These are phyloP conservation scores for maize (Zea mays) DNA, from an alignment of 176 grass and related monocot species.

Conservation along the genomic window DNA sequence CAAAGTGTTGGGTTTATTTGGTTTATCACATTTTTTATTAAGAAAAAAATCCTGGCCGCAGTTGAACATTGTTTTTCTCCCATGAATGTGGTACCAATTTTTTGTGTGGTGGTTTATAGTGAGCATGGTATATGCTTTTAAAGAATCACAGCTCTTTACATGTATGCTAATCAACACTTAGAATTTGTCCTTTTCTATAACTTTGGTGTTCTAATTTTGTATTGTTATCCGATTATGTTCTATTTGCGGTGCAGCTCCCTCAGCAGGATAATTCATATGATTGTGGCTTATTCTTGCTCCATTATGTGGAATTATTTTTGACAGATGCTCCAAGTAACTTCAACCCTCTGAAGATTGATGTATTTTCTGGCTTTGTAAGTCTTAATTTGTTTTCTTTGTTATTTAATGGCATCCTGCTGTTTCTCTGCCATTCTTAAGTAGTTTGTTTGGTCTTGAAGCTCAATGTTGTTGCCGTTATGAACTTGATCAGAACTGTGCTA, in stretches of 20 bases:
- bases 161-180: not conserved
- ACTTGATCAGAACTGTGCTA: not conserved
- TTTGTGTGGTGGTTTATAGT: constrained; percentile 16
- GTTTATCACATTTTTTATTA: not conserved
- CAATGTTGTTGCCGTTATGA: constrained; percentile 10
- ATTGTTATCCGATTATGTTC: constrained; percentile 30
- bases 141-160: not conserved
- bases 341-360: constrained; percentile 67
- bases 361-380: constrained; percentile 81
- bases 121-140: constrained; percentile 9
- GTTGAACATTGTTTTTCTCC: not conserved
- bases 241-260: constrained; percentile 64
- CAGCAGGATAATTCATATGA: constrained; percentile 99
- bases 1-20: not conserved
- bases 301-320: constrained; percentile 89
- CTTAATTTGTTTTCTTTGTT: constrained; percentile 32
- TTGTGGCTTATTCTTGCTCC: constrained; percentile 91
- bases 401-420: constrained; percentile 25
- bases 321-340: constrained; percentile 70
- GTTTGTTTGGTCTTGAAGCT: constrained; percentile 3
- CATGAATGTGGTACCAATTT: not conserved
- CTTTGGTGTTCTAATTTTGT: constrained; percentile 24
- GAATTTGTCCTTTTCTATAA: constrained; percentile 10
- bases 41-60: not conserved
- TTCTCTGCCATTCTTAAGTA: constrained; percentile 27